phyloP scores from a whole-genome alignment of 768 basidiomycete genomes.

The Trametes sanguinea region DNA sequence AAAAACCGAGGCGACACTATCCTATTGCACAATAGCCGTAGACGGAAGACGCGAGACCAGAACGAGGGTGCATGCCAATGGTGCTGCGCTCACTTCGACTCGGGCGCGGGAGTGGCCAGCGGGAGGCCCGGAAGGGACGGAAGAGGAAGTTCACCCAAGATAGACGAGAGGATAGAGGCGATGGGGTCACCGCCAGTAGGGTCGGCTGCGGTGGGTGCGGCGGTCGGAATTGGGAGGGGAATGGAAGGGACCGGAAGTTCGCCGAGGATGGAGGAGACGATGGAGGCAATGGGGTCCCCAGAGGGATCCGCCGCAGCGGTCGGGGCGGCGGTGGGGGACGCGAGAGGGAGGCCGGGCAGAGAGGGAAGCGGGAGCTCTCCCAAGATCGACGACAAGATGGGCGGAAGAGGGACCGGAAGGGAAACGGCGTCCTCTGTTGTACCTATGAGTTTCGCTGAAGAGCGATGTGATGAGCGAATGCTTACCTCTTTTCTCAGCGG shows the following conservation, averaged over 20 bases:
- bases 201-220: background rate
- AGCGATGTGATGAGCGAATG: too few relatives aligned
- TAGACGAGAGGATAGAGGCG: background rate
- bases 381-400: background rate
- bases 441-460: too few relatives aligned
- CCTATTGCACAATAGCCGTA: too few relatives aligned
- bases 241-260: background rate
- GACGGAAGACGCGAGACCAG: background rate
- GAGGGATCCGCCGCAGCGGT: background rate
- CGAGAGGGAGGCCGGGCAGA: background rate
- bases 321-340: background rate
- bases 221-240: background rate
- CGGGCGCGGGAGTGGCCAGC: background rate
- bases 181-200: background rate
- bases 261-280: background rate
- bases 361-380: constrained; percentile 4
- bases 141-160: background rate
- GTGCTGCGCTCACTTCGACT: too few relatives aligned
- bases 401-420: too few relatives aligned
- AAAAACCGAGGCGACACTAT: too few relatives aligned
- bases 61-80: background rate
- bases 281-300: background rate
- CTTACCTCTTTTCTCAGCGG: too few relatives aligned
- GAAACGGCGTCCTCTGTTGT: too few relatives aligned
- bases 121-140: background rate